phyloP scores from a whole-genome alignment of 75 land plant species.

The Adiantum capillusveneris region DNA sequence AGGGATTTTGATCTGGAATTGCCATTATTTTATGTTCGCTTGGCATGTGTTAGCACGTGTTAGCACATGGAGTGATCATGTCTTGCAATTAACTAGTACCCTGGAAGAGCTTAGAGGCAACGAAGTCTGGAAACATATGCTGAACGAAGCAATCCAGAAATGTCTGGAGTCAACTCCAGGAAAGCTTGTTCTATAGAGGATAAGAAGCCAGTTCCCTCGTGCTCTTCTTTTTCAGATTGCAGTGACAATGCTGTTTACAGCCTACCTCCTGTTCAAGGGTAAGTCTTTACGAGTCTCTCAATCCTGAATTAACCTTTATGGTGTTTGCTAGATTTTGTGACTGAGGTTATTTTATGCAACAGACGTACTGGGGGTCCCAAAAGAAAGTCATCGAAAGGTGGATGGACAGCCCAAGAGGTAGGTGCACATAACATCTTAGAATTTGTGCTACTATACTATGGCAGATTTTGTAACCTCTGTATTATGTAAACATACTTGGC shows the following conservation, averaged over 20 bases:
- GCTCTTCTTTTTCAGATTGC: constrained; percentile 59
- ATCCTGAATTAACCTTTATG: too few species aligned
- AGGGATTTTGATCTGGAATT: too few species aligned
- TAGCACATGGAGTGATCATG: too few species aligned
- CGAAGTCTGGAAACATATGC: neutral
- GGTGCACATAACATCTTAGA: neutral
- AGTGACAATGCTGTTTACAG: constrained; percentile 48
- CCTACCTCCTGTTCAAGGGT: constrained; percentile 44
- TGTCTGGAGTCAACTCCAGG: neutral
- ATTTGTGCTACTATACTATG: too few species aligned
- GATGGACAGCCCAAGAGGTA: constrained; percentile 93
- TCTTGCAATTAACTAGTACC: too few species aligned
- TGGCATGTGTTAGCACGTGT: too few species aligned
- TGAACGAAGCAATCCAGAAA: neutral
- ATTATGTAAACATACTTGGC: too few species aligned
- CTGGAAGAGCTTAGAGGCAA: neutral
- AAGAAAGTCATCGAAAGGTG: constrained; percentile 82
- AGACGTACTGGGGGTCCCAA: constrained; percentile 80
- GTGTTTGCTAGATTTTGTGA: too few species aligned
- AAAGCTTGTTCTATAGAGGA: neutral
- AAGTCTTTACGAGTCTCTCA: constrained; percentile 39
- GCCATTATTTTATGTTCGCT: too few species aligned
- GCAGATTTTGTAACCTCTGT: too few species aligned
- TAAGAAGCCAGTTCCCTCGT: constrained; percentile 24
- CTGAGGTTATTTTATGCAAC: constrained; percentile 4